Evolutionary conservation across 805 yeast species (phyloP), one percentile per base, ranked within the genome.

Genomic region (Lachancea dasiensis): DNA sequence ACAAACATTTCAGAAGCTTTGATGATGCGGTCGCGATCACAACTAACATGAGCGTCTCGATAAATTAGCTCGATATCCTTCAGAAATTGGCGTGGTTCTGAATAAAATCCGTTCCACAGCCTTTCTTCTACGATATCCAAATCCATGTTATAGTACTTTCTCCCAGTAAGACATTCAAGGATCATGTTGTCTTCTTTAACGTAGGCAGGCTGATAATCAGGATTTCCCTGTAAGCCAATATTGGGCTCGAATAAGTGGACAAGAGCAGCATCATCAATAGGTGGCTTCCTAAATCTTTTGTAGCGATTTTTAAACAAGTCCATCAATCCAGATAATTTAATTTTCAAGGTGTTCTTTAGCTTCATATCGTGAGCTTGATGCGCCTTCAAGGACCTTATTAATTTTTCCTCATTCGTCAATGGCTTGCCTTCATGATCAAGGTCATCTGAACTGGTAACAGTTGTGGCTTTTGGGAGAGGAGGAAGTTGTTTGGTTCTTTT

Each of bases 1-100:
- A 97, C 95, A 55, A 75, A 75, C 97, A 92, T 89, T 58, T 92
- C 98, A 39, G 90, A 83, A 0, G 97, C 95, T 49, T 73, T 73
- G 27, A 73, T 68, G 4, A 81, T 66, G 38, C 95, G 69, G 41
- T 92, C 98, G 30, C 97, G 71, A 48, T 90, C 97, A 0, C 85
- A 86, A 3, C 72, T 62, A 0, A 79, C 75, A 23, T 72, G 68
- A 0, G 95, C 73, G 64, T 92, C 99, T 23, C 70, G 70, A 30
- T 84, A 79, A 26, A 92, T 90, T 76, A 83, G 72, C 52, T 81
- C 86, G 30, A 92, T 73, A 55, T 92, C 98, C 47, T 73, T 76
- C 49, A 89, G 64, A 54, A 84, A 90, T 57, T 92, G 97, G 47
- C 77, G 80, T 10, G 97, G 97, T 51, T 87, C 96, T 26, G 86